Base-by-base conservation (phyloP, 2,329 filamentous ascomycete genomes). In the Hypoxylon sp. region DNA sequence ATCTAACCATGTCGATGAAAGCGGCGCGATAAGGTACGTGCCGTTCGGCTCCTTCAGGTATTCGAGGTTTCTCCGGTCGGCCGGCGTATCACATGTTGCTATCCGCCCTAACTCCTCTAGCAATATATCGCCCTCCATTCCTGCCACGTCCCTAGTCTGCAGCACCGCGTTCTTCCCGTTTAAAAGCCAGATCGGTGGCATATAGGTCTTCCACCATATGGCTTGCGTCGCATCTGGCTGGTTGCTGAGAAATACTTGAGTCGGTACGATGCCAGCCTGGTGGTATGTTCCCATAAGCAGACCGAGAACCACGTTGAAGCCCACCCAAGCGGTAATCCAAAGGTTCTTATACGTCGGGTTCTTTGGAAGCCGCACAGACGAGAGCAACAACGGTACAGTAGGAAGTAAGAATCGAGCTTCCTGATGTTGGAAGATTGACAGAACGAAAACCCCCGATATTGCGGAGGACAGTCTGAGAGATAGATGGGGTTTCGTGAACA, bases 131-230 rank as follows among this genome's bases (percentile, higher is more conserved):
- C 88, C 88, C 38, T 85, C 82, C 79, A 92, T 85, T 3, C 91
- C 90, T 88, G 93, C 93, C 18, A 93, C 81, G 73, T 94, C 92
- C 63, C 84, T 83, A 1, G 91, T 94, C 28, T 80, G 83, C n/a
- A 93, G 79, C 8, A 91, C 84, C 70, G 89, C 85, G 69, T 91
- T 93, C 77, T 91, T 91, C 56, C 90, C 89, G 69, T 93, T 90
- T 5, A 94, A 81, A 18, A 95, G 83, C 91, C 92, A 95, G 33
- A 91, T 89, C 0, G 92, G 92, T 16, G 92, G 92, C 75, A 89
- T 91, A 75, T 94, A 94, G 0, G 92, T 94, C 77, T 93, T 94
- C 92, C 92, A 95, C 92, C 92, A 95, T 52, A 92, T 83, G 2
- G 89, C 90, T 32, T 90, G 84, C 1, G 88, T 89, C 7, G 91